Evolutionary conservation across 2,329 filamentous ascomycete species (phyloP).

Genomic region (Neophaeococcomyces aloes): DNA sequence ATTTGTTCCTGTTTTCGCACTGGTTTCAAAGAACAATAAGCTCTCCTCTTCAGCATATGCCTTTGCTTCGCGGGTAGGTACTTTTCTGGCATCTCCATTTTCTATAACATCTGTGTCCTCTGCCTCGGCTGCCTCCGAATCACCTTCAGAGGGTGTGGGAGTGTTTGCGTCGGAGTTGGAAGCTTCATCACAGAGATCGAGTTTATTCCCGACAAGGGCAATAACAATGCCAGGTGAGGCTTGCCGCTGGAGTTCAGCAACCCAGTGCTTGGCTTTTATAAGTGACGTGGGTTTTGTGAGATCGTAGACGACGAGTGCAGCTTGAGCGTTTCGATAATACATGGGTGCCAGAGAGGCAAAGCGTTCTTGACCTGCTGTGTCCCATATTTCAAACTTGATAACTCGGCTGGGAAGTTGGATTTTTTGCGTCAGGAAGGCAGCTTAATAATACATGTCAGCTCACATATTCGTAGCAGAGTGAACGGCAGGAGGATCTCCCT

Average conservation of each 20-base stretch:
- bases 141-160: conserved; percentile 27
- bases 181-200: conserved; percentile 63
- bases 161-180: conserved; percentile 36
- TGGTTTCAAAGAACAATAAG: conserved; percentile 94
- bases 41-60: conserved; percentile 90
- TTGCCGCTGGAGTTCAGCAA: conserved; percentile 91
- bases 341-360: conserved; percentile 94
- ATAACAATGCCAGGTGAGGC: conserved; percentile 95
- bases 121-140: conserved; percentile 23
- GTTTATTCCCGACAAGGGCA: conserved; percentile 91
- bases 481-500: not conserved
- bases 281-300: conserved; percentile 93
- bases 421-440: conserved; percentile 97
- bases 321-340: conserved; percentile 99
- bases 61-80: conserved; percentile 83
- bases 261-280: conserved; percentile 97
- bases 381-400: conserved; percentile 94
- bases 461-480: not conserved
- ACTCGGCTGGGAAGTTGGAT: conserved; percentile 82
- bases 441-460: conserved; percentile 37
- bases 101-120: conserved; percentile 49
- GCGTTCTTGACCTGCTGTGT: conserved; percentile 94
- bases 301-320: conserved; percentile 95
- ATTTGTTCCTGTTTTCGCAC: conserved; percentile 89
- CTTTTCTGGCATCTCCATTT: conserved; percentile 67